A percentile compares a stretch with the other conserved stretches of the same genome.
Conservation (phyloP, 1,139 yeast genomes). For the Suhomyces choctaworum region DNA sequence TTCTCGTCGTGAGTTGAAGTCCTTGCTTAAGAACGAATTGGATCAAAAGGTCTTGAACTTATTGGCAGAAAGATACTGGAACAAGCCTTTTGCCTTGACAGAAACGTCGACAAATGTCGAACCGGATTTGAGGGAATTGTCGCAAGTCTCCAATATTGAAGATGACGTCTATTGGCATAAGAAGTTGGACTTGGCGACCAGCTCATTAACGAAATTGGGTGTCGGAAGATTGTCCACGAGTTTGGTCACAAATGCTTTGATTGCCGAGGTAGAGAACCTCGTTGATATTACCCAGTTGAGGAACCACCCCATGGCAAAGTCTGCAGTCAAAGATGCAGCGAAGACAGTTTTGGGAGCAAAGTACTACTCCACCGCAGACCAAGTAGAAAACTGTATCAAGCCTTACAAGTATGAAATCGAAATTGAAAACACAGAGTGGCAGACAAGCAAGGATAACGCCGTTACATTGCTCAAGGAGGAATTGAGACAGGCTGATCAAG, state of each 20-base stretch:
- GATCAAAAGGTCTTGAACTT: slow-evolving; percentile 88
- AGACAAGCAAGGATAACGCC: slow-evolving; percentile 75
- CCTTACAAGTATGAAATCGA: slow-evolving; percentile 97
- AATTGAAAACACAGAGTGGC: slow-evolving; percentile 94
- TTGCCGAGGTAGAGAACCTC: slow-evolving; percentile 74
- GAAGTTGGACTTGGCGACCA: slow-evolving; percentile 80
- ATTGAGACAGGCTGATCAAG: slow-evolving; percentile 73
- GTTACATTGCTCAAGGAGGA: slow-evolving; percentile 77
- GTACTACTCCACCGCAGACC: slow-evolving; percentile 92
- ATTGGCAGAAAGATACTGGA: slow-evolving; percentile 92
- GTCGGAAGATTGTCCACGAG: slow-evolving; percentile 88
- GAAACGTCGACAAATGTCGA: slow-evolving; percentile 27
- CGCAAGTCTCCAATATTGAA: slow-evolving; percentile 47
- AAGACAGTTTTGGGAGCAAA: slow-evolving; percentile 72
- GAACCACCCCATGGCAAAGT: slow-evolving; percentile 81
- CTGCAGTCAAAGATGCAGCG: slow-evolving; percentile 84
- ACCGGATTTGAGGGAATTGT: slow-evolving; percentile 56
- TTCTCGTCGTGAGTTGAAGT: slow-evolving; percentile 78
- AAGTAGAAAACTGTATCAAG: slow-evolving; percentile 96
- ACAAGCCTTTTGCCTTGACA: slow-evolving; percentile 49
- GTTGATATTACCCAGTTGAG: slow-evolving; percentile 72
- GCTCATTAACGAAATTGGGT: slow-evolving; percentile 86
- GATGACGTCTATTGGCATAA: slow-evolving; percentile 87
- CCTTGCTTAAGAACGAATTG: slow-evolving; percentile 75
- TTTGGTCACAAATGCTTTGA: slow-evolving; percentile 74